phyloP scores from a whole-genome alignment of 129 eudicot genomes.

The Heracleum sosnowskyi region DNA sequence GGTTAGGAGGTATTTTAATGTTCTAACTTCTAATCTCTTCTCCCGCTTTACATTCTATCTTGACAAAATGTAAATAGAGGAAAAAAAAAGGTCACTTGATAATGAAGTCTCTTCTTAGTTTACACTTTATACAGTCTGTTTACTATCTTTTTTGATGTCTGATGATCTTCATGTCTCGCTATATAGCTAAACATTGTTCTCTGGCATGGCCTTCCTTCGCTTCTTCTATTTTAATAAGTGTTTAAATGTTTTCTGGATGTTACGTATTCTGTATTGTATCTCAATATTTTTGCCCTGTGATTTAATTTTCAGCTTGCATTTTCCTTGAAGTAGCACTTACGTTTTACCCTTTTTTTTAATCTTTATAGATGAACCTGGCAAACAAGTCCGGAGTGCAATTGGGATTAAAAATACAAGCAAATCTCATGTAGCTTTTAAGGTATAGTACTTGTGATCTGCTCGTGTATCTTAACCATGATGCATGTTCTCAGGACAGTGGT shows the following conservation, averaged over 20 bases:
- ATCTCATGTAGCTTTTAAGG: constrained; percentile 94
- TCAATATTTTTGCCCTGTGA: not conserved
- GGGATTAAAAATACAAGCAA: constrained; percentile 88
- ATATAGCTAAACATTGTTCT: not conserved
- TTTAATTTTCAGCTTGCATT: not conserved
- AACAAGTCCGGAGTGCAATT: constrained; percentile 86
- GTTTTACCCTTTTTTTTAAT: not conserved
- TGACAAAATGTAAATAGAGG: not conserved
- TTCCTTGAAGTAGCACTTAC: not conserved
- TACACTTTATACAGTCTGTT: not conserved
- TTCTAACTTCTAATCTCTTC: not conserved
- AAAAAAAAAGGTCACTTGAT: not conserved
- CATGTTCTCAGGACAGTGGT: not conserved
- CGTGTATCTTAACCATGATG: not conserved
- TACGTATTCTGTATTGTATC: not conserved
- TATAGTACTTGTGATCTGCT: constrained; percentile 13
- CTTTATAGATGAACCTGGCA: constrained; percentile 72
- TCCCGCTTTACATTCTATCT: not conserved
- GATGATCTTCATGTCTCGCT: not conserved
- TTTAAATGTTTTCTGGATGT: not conserved
- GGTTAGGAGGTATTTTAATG: not conserved
- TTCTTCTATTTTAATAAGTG: not conserved
- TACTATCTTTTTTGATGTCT: not conserved
- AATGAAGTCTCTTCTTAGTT: not conserved
- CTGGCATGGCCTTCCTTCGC: not conserved